Evolutionary conservation across 2,329 filamentous ascomycete genomes (phyloP).

Genomic region (Ophiostoma himal-ulmi): DNA sequence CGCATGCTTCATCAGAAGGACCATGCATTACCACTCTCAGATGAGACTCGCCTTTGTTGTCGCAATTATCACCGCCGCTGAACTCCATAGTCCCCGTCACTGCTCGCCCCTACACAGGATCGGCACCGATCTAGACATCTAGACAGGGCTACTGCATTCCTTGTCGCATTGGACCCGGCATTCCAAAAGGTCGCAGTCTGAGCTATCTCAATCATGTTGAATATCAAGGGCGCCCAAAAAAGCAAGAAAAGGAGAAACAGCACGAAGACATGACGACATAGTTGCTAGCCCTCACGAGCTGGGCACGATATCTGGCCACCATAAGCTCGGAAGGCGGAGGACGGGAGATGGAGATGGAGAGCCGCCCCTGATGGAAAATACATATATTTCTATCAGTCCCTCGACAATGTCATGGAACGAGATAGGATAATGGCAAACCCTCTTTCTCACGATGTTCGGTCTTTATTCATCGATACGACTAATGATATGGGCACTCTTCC

Average conservation of each 20-base stretch:
- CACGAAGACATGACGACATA: background rate
- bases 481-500: background rate
- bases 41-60: background rate
- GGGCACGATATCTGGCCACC: background rate
- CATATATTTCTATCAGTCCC: background rate
- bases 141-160: background rate
- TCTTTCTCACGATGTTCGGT: background rate
- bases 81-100: background rate
- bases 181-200: background rate
- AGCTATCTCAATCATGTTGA: background rate
- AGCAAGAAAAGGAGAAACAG: background rate
- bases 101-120: background rate
- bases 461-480: background rate
- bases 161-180: background rate
- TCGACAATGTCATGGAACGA: background rate
- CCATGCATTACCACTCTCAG: background rate
- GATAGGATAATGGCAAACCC: background rate
- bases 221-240: background rate
- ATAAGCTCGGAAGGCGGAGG: background rate
- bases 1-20: background rate
- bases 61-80: background rate
- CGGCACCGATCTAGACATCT: background rate
- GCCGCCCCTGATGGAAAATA: background rate
- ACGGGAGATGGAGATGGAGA: background rate
- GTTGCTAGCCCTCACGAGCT: background rate